These are phyloP conservation scores for Picea glauca DNA, from an alignment of 75 land plant species.

Conservation along the genomic window DNA sequence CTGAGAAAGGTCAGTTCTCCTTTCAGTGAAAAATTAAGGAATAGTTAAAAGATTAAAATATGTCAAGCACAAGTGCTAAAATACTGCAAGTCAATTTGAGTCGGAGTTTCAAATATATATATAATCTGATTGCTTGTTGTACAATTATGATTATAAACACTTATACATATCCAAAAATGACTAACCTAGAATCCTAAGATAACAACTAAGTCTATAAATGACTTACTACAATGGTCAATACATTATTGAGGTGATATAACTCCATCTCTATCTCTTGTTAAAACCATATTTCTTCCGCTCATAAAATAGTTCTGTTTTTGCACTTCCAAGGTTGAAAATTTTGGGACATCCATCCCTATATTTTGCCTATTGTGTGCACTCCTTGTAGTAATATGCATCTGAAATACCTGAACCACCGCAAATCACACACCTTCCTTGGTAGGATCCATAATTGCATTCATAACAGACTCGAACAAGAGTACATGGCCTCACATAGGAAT, in stretches of 20 bases:
- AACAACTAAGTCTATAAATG: too few species aligned
- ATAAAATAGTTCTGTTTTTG: slow-evolving; percentile 63
- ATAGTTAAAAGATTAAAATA: too few species aligned
- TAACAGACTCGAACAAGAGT: slow-evolving; percentile 61
- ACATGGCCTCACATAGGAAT: slow-evolving; percentile 67
- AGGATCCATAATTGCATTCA: slow-evolving; percentile 70
- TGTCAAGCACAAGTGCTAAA: too few species aligned
- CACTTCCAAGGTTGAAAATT: slow-evolving; percentile 68
- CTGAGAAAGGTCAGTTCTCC: too few species aligned
- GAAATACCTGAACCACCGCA: slow-evolving; percentile 66
- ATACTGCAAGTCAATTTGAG: too few species aligned
- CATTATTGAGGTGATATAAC: background rate
- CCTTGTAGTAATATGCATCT: slow-evolving; percentile 71
- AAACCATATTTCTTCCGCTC: slow-evolving; percentile 74
- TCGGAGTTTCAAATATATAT: too few species aligned
- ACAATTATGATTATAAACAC: too few species aligned
- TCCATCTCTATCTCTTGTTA: slow-evolving; percentile 34
- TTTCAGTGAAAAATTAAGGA: too few species aligned
- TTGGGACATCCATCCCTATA: slow-evolving; percentile 73
- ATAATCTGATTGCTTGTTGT: too few species aligned
- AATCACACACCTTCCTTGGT: slow-evolving; percentile 62
- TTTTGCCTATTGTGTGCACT: slow-evolving; percentile 72
- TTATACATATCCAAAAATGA: too few species aligned
- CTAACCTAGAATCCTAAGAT: background rate
- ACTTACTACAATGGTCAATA: background rate